A percentile compares a stretch with the other conserved stretches of the same genome.
These are phyloP conservation scores for Alternaria brassicae DNA, from an alignment of 2,329 filamentous ascomycete genomes.

Conservation along the genomic window DNA sequence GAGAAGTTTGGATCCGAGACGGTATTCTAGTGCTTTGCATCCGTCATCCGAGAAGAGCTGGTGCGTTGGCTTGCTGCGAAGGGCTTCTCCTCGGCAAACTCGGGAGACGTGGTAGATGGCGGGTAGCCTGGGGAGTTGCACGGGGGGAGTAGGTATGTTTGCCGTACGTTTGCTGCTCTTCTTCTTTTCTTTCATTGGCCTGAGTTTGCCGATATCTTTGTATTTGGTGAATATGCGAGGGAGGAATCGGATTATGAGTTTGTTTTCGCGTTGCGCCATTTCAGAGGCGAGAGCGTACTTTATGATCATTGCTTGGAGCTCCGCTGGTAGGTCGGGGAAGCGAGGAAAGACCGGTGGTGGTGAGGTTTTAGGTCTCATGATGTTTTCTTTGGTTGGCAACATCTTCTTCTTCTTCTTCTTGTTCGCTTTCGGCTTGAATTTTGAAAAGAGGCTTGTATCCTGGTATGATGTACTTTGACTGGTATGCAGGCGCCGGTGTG, in stretches of 20 bases:
- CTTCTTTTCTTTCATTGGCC: no score
- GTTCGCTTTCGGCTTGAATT: neutral
- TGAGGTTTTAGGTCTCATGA: neutral
- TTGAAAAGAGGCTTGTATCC: no score
- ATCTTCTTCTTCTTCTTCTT: neutral
- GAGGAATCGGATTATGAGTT: neutral
- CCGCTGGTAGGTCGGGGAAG: neutral
- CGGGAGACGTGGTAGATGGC: neutral
- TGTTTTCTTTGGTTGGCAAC: neutral
- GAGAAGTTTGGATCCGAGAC: neutral
- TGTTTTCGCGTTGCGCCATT: neutral
- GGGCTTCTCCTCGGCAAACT: neutral
- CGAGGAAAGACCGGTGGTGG: neutral
- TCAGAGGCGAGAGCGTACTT: neutral
- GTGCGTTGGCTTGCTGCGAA: neutral
- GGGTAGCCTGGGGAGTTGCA: neutral
- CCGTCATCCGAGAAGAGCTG: neutral
- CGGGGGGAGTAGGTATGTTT: neutral
- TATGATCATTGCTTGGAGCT: neutral
- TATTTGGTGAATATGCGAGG: neutral
- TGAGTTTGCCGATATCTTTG: neutral
- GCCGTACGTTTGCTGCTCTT: no score
- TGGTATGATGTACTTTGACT: no score
- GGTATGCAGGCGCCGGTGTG: neutral
- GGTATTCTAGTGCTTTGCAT: rapidly evolving